Conservation (phyloP, 164 flowering plant species). For the Saururus chinensis region DNA sequence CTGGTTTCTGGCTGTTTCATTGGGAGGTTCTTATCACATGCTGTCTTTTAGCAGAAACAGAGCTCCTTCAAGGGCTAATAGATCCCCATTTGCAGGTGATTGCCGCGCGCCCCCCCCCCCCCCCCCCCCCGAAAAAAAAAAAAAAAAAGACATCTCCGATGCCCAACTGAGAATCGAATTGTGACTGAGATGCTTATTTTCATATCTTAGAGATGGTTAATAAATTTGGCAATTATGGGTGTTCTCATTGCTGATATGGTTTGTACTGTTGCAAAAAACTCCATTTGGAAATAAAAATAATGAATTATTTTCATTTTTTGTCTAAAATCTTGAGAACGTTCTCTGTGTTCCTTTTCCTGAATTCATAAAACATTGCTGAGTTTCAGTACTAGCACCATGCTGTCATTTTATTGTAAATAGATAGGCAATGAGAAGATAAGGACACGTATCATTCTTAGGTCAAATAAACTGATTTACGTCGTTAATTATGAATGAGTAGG, state of each 20-base stretch:
- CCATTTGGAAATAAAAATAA: no score
- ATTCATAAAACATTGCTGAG: no score
- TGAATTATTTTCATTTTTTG: no score
- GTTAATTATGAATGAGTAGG: neutral
- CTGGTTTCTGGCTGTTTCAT: neutral
- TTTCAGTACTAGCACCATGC: neutral
- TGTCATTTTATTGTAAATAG: neutral
- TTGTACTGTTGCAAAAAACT: neutral
- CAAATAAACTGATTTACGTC: neutral
- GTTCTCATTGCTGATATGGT: no score
- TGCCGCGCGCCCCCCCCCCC: no score
- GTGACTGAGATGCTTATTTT: no score
- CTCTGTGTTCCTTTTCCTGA: neutral
- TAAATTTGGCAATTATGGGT: no score
- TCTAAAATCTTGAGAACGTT: no score
- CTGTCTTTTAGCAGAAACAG: conserved; percentile 16
- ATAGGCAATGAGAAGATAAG: neutral
- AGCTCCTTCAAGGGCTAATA: conserved; percentile 19
- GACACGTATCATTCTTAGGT: neutral
- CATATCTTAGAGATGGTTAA: no score
- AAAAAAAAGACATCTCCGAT: no score
- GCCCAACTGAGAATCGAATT: no score
- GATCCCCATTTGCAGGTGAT: conserved; percentile 22
- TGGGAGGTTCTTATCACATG: conserved; percentile 13
- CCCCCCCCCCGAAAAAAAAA: no score